phyloP scores from a whole-genome alignment of 495 filamentous ascomycete genomes.

The Symbiotaphrina buchneri region DNA sequence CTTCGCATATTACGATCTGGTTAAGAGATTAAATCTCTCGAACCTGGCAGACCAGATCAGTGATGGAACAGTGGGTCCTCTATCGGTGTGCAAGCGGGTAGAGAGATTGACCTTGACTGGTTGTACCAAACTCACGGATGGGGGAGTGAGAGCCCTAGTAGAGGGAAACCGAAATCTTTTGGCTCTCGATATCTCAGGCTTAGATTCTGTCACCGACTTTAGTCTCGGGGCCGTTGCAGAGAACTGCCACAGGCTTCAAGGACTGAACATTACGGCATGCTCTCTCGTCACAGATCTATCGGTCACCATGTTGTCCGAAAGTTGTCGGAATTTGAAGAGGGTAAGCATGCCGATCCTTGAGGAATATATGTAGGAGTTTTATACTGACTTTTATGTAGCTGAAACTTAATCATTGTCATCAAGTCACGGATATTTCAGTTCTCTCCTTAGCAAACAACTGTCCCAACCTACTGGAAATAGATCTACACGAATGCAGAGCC shows the following conservation, averaged over 20 bases:
- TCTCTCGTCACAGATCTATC: constrained; percentile 66
- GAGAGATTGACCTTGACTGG: constrained; percentile 88
- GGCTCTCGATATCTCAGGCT: constrained; percentile 73
- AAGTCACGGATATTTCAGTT: constrained; percentile 60
- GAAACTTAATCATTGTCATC: constrained; percentile 75
- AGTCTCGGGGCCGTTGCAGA: constrained; percentile 61
- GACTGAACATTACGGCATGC: constrained; percentile 82
- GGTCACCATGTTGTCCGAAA: constrained; percentile 58
- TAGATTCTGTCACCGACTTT: constrained; percentile 57
- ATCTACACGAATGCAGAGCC: constrained; percentile 65
- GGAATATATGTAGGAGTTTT: constrained; percentile 6
- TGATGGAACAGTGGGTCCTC: constrained; percentile 70
- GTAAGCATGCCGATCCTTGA: too few relatives aligned
- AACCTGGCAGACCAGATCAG: constrained; percentile 53
- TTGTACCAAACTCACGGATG: constrained; percentile 67
- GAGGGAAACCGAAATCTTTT: constrained; percentile 60
- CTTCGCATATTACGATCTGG: constrained; percentile 68
- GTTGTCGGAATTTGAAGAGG: constrained; percentile 69
- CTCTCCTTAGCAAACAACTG: constrained; percentile 71
- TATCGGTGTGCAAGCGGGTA: constrained; percentile 68
- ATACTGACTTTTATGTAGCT: constrained; percentile 30
- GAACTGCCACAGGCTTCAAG: constrained; percentile 69
- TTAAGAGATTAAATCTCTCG: constrained; percentile 79
- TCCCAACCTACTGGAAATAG: constrained; percentile 84
- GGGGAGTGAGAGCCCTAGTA: constrained; percentile 58